Base-by-base conservation (phyloP, 2,329 filamentous ascomycete species). In the Aspergillus sp. region DNA sequence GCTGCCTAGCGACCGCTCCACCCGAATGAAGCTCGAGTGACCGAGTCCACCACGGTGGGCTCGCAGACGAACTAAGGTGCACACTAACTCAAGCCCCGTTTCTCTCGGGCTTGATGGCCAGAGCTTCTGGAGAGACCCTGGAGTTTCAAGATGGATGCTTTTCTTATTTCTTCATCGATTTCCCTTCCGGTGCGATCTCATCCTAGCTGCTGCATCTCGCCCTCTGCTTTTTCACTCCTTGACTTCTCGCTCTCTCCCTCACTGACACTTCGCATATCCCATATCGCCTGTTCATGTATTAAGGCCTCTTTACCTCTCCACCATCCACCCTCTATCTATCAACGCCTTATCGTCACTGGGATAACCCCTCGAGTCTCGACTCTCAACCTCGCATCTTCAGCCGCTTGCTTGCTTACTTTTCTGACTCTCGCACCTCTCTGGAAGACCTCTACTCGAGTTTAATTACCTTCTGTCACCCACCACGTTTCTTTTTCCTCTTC, bases 71-170 rank as follows among this genome's bases (percentile, higher is more conserved):
- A 57, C 31, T 55, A 57, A 54, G 43, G 52, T 54, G 37, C 52
- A 48, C 15, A 27, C 52, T 54, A 54, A 48, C 35, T 47, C 43
- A 49, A 49, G 46, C 46, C 46, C 46, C 46, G 46, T 50, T 27
- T 50, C 35, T 50, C 48, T 40, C 58, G 57, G 47, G 27, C 55
- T 58, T 51, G 52, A 64, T 65, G 63, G 62, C 60, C 63, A 64
- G 63, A 65, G 63, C 63, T 65, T 61, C 62, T 58, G 33, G 51
- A 62, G 59, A 60, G 62, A 66, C 64, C 64, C 62, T 64, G 64
- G 62, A 62, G 64, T 66, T 66, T 66, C 64, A 66, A 63, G 64
- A 66, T 66, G 59, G 56, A 52, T 57, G 47, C 51, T 44, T 46
- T 50, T 55, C 52, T 41, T 51, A 54, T 50, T 56, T 57, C 51